These are phyloP conservation scores for Aspergillus leporis DNA, from an alignment of 495 filamentous ascomycete species.

Conservation along the genomic window DNA sequence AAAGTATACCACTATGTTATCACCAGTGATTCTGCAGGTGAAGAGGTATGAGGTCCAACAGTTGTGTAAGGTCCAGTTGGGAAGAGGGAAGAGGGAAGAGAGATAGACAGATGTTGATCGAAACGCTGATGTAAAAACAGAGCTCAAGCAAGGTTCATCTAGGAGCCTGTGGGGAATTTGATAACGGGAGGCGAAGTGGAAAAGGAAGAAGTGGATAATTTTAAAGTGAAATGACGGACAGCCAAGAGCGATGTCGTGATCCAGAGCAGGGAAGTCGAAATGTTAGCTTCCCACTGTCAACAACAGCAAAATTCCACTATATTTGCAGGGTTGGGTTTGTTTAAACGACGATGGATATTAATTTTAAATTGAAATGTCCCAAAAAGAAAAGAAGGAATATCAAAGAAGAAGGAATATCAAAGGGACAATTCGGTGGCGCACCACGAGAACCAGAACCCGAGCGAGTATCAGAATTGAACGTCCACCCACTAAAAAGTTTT, in stretches of 20 bases:
- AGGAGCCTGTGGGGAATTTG: slow-evolving; percentile 8
- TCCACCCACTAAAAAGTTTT: not conserved
- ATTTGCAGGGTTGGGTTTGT: slow-evolving; percentile 14
- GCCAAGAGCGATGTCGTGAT: slow-evolving; percentile 33
- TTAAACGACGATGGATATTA: slow-evolving; percentile 15
- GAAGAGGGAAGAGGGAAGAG: not conserved
- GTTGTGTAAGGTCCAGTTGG: not conserved
- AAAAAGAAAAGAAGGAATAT: slow-evolving; percentile 20
- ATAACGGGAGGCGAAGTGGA: slow-evolving; percentile 7
- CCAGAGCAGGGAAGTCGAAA: slow-evolving; percentile 23
- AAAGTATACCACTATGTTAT: not conserved
- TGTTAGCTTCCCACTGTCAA: slow-evolving; percentile 2
- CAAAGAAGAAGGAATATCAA: slow-evolving; percentile 1
- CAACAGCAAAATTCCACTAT: slow-evolving; percentile 9
- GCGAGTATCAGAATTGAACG: not conserved
- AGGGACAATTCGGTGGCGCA: slow-evolving; percentile 7
- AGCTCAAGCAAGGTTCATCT: slow-evolving; percentile 14
- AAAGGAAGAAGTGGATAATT: slow-evolving; percentile 11
- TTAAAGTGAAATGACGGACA: slow-evolving; percentile 18
- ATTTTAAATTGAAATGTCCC: slow-evolving; percentile 18
- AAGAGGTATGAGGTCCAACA: not conserved
- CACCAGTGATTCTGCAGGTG: not conserved
- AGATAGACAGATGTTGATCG: not conserved
- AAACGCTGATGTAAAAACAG: slow-evolving; percentile 2
- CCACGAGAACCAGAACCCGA: not conserved